Percentiles rank a stretch among this genome's conserved stretches.
These are phyloP conservation scores for Thecamonas trahens DNA, from an alignment of 78 protist species.

Conservation along the genomic window DNA sequence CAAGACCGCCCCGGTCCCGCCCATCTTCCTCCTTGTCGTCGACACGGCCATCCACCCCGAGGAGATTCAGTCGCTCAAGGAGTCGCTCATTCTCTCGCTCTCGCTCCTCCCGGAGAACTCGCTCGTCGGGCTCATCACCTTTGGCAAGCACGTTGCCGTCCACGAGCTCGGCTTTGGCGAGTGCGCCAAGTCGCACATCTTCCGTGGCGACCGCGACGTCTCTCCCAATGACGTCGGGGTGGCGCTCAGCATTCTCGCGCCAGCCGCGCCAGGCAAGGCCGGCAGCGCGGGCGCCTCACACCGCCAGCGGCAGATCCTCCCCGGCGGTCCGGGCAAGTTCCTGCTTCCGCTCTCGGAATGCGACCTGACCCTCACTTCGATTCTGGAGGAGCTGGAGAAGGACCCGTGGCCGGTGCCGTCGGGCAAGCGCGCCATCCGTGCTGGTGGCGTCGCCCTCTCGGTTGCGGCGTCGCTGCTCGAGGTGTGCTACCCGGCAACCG, in stretches of 20 bases:
- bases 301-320: neutral
- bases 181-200: constrained; percentile 76
- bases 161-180: constrained; percentile 76
- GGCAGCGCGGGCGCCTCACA: too few relatives aligned
- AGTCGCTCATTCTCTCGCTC: constrained; percentile 72
- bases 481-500: constrained; percentile 57
- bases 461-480: constrained; percentile 56
- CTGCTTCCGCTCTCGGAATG: constrained; percentile 72
- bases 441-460: constrained; percentile 89
- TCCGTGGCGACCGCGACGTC: constrained; percentile 71
- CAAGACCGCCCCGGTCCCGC: constrained; percentile 28
- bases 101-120: constrained; percentile 74
- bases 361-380: constrained; percentile 71
- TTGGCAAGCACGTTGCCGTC: constrained; percentile 76
- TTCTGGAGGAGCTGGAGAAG: constrained; percentile 79
- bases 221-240: constrained; percentile 35
- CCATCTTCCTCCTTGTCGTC: constrained; percentile 80
- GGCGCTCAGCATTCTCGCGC: constrained; percentile 33
- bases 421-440: constrained; percentile 67
- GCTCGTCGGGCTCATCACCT: constrained; percentile 91
- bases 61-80: constrained; percentile 80
- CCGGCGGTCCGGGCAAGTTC: constrained; percentile 48
- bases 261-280: neutral
- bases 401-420: constrained; percentile 88
- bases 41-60: constrained; percentile 78